A percentile compares a stretch with the other conserved stretches of the same genome.
phyloP scores from a whole-genome alignment of 148 eudicot species.

The Arbutus unedo region DNA sequence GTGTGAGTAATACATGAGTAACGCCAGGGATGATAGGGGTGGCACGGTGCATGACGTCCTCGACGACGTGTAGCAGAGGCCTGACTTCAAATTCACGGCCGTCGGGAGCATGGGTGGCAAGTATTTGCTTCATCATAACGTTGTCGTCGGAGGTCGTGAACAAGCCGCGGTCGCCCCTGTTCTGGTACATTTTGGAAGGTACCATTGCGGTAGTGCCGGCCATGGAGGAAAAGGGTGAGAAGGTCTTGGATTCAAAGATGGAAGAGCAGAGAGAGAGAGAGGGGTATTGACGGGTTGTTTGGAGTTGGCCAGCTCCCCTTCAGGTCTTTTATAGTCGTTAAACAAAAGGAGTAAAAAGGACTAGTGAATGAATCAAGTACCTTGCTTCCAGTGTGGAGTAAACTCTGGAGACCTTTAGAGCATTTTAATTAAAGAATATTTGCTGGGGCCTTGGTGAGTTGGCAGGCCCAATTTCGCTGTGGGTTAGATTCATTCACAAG shows the following conservation, averaged over 20 bases:
- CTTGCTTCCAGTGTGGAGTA: neutral
- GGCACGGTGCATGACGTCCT: slow-evolving; percentile 55
- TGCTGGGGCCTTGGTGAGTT: neutral
- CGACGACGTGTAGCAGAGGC: slow-evolving; percentile 1
- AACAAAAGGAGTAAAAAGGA: neutral
- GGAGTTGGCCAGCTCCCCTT: neutral
- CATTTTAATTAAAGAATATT: neutral
- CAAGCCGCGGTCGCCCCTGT: neutral
- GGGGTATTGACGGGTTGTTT: neutral
- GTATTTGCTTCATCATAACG: slow-evolving; percentile 1
- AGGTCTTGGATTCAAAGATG: neutral
- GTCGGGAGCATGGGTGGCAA: slow-evolving; percentile 2
- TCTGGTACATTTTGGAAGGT: neutral
- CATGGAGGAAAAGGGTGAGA: neutral
- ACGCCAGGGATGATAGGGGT: slow-evolving; percentile 37
- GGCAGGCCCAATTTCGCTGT: neutral
- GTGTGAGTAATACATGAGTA: slow-evolving; percentile 32
- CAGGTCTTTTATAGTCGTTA: neutral
- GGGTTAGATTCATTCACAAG: no score
- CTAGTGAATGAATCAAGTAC: neutral
- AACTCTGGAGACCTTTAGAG: neutral
- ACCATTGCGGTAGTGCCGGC: neutral
- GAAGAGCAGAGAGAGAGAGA: neutral
- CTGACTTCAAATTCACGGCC: neutral
- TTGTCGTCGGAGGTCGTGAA: neutral